A percentile compares a stretch with the other conserved stretches of the same genome.
Evolutionary conservation across 2,329 filamentous ascomycete genomes (phyloP).

Genomic region (Arthroderma uncinatum): DNA sequence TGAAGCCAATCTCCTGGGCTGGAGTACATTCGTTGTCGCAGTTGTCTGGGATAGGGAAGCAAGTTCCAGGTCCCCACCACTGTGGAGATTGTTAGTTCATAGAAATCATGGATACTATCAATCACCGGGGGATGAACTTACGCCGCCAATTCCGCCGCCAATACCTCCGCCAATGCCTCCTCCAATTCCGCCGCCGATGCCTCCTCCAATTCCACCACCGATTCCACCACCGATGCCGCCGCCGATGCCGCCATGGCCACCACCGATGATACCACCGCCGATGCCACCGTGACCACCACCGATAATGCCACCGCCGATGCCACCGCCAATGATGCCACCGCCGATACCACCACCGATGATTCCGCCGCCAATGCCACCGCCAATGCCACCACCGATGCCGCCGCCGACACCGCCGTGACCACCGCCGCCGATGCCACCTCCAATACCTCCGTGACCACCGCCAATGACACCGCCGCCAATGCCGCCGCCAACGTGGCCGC

Average conservation of each 20-base stretch:
- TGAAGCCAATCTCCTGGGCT: conserved; percentile 59
- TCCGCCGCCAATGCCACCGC: not conserved
- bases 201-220: conserved; percentile 23
- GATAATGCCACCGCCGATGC: not conserved
- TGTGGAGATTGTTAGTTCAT: conserved; percentile 10
- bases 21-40: conserved; percentile 64
- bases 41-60: conserved; percentile 59
- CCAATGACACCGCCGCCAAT: not conserved
- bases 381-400: not conserved
- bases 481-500: not conserved
- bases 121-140: not conserved
- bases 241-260: not conserved
- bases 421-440: not conserved
- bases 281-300: not conserved
- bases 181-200: conserved; percentile 9
- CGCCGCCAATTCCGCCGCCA: conserved; percentile 27
- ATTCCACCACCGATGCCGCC: conserved; percentile 9
- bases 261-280: too few relatives aligned
- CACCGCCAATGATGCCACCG: not conserved
- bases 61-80: conserved; percentile 41
- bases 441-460: not conserved
- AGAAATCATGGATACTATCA: not conserved
- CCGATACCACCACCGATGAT: not conserved
- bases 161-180: conserved; percentile 10
- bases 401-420: not conserved